A percentile compares a stretch with the other conserved stretches of the same genome.
These are phyloP conservation scores for Pistacia vera DNA, from an alignment of 345 rosid genomes.

Conservation along the genomic window DNA sequence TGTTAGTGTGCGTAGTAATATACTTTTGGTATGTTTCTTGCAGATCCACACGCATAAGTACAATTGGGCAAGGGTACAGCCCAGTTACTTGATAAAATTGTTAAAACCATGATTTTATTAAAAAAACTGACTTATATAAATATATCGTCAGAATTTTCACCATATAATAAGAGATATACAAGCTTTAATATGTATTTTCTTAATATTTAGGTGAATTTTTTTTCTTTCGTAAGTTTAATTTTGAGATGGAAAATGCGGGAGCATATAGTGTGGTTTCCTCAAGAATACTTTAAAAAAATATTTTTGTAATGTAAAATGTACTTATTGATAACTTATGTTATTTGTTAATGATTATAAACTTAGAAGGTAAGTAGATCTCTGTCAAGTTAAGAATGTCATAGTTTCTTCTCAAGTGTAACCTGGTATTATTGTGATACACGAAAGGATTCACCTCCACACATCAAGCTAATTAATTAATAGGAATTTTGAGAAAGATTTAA, in stretches of 20 bases:
- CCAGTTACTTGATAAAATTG: neutral
- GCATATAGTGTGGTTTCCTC: neutral
- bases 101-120: neutral
- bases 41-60: neutral
- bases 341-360: conserved; percentile 15
- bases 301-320: neutral
- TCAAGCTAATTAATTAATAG: no score
- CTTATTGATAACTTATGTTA: conserved; percentile 1
- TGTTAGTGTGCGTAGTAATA: conserved; percentile 10
- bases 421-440: conserved; percentile 4
- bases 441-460: neutral
- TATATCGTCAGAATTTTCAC: neutral
- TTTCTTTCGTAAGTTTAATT: neutral
- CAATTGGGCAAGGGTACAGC: neutral
- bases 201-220: no score
- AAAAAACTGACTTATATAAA: neutral
- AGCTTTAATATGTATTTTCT: neutral
- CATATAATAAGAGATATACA: no score
- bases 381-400: conserved; percentile 22
- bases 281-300: neutral
- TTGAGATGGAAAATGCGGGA: neutral
- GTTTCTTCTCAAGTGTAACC: conserved; percentile 6
- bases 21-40: neutral
- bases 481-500: no score
- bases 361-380: conserved; percentile 36